Evolutionary conservation across 352 stramenopile species (phyloP), one percentile per base, ranked within the genome.

Genomic region (Globisporangium mamillatum): DNA sequence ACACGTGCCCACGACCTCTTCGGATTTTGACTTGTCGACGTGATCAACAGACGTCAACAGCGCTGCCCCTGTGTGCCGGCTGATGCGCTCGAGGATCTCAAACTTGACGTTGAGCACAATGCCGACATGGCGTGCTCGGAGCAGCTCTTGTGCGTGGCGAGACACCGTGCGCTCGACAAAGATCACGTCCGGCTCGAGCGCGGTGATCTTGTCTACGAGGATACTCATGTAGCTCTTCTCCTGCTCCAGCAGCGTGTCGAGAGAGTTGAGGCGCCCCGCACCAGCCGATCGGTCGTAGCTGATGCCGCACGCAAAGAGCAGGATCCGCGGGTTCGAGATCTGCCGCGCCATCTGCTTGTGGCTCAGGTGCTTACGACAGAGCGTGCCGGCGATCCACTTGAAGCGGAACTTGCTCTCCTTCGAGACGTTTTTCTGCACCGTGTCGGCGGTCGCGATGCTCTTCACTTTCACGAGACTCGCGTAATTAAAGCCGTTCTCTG

Each of bases 161-260:
- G 91, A 97, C 18, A 97, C 88, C 12, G 86, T 90, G 18, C 88
- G 84, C 60, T 95, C 94, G 27, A 98, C 93, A 72, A 99, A 94
- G 41, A 99, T 85, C 25, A 99, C 76, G 78, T 99, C 92, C 8
- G 97, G 97, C 67, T 98, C 90, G 29, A 99, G 71, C 34, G 89
- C 90, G 3, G 95, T 90, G 66, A 99, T 99, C 68, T 99, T 99
- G 25, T 95, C 87, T 18, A 99, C 96, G 18, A 99, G 78, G 56
- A 98, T 98, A 70, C 96, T 84, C 84, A 99, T 98, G 75, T 99
- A 99, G 64, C 95, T 93, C 68, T 98, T 91, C 78, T 99, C 97
- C 74, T 98, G 90, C 72, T 99, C 97, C 29, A 99, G 73, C 7
- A 99, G 70, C 10, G 94, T 98, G 70, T 99, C 96, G 0, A 99